Percentiles rank a stretch among this genome's conserved stretches.
Conservation (phyloP, 2,329 filamentous ascomycete species). For the Pyricularia grisea region DNA sequence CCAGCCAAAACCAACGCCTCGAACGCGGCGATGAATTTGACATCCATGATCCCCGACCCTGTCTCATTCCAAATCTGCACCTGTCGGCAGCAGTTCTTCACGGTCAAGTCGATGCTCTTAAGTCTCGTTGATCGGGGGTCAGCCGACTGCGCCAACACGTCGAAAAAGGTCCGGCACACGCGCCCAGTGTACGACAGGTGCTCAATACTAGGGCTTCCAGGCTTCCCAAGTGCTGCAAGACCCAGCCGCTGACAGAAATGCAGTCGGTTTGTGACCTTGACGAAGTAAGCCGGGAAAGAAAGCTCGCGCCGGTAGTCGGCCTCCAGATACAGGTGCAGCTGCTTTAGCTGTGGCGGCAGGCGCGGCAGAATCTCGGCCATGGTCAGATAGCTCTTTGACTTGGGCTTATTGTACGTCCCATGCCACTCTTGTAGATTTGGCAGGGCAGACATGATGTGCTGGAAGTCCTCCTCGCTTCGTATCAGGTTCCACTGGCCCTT, state of each 20-base stretch:
- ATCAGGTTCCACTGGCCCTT: slow-evolving; percentile 73
- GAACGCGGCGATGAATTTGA: slow-evolving; percentile 63
- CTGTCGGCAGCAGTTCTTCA: slow-evolving; percentile 64
- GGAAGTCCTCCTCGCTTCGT: slow-evolving; percentile 52
- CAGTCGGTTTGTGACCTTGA: slow-evolving; percentile 46
- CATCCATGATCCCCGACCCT: slow-evolving; percentile 61
- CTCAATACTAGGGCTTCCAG: slow-evolving; percentile 44
- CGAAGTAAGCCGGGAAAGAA: slow-evolving; percentile 49
- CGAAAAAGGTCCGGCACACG: slow-evolving; percentile 61
- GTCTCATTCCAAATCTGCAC: slow-evolving; percentile 47
- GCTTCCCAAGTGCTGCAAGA: slow-evolving; percentile 29
- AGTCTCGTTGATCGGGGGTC: slow-evolving; percentile 41
- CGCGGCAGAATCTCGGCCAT: slow-evolving; percentile 54
- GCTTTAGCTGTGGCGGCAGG: slow-evolving; percentile 48
- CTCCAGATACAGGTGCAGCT: slow-evolving; percentile 60
- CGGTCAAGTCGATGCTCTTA: slow-evolving; percentile 59
- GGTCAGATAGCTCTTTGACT: slow-evolving; percentile 63
- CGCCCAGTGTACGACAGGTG: slow-evolving; percentile 65
- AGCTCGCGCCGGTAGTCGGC: slow-evolving; percentile 60
- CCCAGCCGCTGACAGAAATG: slow-evolving; percentile 61
- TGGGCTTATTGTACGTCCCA: slow-evolving; percentile 60
- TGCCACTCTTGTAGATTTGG: slow-evolving; percentile 58
- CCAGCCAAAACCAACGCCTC: slow-evolving; percentile 58
- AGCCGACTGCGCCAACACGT: slow-evolving; percentile 39
- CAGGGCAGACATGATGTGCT: slow-evolving; percentile 49